phyloP scores from a whole-genome alignment of 257 asterid species.

The Gentiana dahurica region DNA sequence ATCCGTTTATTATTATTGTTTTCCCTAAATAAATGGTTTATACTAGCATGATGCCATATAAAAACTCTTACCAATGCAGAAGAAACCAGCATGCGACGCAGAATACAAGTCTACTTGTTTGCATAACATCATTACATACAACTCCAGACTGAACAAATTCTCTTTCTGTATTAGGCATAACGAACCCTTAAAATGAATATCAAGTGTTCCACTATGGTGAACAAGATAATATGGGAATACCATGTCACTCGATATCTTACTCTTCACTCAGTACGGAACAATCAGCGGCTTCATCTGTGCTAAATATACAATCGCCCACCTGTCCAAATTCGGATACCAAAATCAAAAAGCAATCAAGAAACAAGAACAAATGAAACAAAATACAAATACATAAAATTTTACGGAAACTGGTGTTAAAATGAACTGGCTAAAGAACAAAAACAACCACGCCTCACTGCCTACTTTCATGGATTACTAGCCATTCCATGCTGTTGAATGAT shows the following conservation, averaged over 20 bases:
- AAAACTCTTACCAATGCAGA: too few species aligned
- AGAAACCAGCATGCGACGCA: background rate
- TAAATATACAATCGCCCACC: conserved; percentile 93
- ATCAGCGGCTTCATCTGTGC: conserved; percentile 91
- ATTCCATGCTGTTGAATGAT: too few species aligned
- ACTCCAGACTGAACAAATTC: too few species aligned
- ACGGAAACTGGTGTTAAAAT: too few species aligned
- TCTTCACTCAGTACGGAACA: conserved; percentile 71
- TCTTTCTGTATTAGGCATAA: background rate
- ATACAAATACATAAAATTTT: too few species aligned
- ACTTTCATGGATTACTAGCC: too few species aligned
- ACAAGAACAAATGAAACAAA: background rate
- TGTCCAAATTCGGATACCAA: conserved; percentile 14
- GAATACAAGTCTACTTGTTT: conserved; percentile 8
- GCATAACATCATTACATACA: background rate
- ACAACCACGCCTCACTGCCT: too few species aligned
- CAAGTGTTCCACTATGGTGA: conserved; percentile 3
- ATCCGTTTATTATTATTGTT: too few species aligned
- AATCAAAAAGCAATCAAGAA: conserved; percentile 4
- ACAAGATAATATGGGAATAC: conserved; percentile 12
- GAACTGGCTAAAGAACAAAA: background rate
- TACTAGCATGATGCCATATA: too few species aligned
- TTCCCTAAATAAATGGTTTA: too few species aligned
- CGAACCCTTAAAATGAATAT: conserved; percentile 7
- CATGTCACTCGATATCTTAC: conserved; percentile 10